Base-by-base conservation (phyloP, 768 basidiomycete genomes). In the Pisolithus microcarpus region DNA sequence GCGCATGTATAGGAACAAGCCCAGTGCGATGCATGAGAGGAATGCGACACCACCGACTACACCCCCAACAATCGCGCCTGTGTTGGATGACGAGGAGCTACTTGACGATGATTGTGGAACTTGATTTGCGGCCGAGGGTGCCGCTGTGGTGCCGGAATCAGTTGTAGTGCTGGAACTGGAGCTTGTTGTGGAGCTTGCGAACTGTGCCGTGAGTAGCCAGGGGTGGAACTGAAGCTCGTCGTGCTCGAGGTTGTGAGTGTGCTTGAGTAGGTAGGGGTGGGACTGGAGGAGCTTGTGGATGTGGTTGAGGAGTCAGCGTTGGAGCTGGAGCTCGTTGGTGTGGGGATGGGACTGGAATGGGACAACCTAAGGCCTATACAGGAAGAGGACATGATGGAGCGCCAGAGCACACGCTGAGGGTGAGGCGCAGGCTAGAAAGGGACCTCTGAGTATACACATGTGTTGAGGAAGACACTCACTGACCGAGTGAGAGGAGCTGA, bases 31-130 rank as follows among this genome's bases (percentile, higher is more conserved):
- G 43, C 77, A 56, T 9, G 65, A 53, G 50, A 78, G 53, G 39
- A 76, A 53, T 8, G 73, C 52, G 31, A 78, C 61, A 28, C 69
- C 73, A n/a, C 78, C 81, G 16, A 84, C 54, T 43, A 80, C 69
- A 15, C 72, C 69, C 3, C 82, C 82, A 5, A 75, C 80, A 38
- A 84, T 78, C 5, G 71, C 71, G 9, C 77, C 81, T 8, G 68
- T 68, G 19, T 49, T 48, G 53, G 56, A 55, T 21, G 43, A 57
- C 38, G 56, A 45, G 30, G 57, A 23, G 30, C 52, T 47, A 26
- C 52, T 46, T 15, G 58, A 38, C 50, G 52, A 4, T 34, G 49
- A 48, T 1, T 38, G 8, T 28, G 50, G 21, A 24, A 9, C 23
- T 30, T 44, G 43, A 10, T 15, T 19, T 16, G 13, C 34, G 34